phyloP scores from a whole-genome alignment of 768 basidiomycete genomes.

The Lanmaoa rubissima region DNA sequence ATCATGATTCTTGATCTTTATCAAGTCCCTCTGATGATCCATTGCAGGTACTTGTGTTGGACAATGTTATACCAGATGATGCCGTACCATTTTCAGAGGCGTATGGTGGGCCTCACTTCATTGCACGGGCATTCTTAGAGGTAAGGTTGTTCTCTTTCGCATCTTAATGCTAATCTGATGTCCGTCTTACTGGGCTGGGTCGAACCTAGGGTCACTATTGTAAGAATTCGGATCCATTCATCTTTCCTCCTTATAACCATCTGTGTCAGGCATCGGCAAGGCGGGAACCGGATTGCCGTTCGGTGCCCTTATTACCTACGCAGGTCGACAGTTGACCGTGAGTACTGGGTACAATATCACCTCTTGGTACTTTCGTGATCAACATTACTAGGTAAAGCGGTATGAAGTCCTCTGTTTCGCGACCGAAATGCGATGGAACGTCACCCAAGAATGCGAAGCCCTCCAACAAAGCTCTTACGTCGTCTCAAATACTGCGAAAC shows the following conservation, averaged over 20 bases:
- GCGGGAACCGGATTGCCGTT: slow-evolving; percentile 27
- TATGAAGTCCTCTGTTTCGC: slow-evolving; percentile 34
- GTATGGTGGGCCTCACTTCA: slow-evolving; percentile 26
- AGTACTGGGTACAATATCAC: background rate
- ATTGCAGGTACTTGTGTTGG: slow-evolving; percentile 24
- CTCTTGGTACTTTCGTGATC: background rate
- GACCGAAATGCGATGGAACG: slow-evolving; percentile 23
- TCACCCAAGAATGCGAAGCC: slow-evolving; percentile 1
- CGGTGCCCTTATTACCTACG: slow-evolving; percentile 26
- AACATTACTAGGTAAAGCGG: slow-evolving; percentile 17
- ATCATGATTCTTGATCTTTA: no score
- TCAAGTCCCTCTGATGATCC: background rate
- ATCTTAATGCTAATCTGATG: background rate
- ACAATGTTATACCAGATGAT: slow-evolving; percentile 29
- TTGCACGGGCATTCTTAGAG: slow-evolving; percentile 28
- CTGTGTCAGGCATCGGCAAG: slow-evolving; percentile 22
- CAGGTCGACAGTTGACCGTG: slow-evolving; percentile 25
- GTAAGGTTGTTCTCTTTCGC: slow-evolving; percentile 2
- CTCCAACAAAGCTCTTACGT: slow-evolving; percentile 22
- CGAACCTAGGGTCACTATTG: slow-evolving; percentile 25
- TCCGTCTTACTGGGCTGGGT: background rate
- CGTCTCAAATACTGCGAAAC: slow-evolving; percentile 6
- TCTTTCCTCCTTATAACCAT: background rate
- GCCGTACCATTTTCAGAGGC: slow-evolving; percentile 29
- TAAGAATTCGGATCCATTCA: slow-evolving; percentile 7